phyloP scores from a whole-genome alignment of 768 basidiomycete species.

The Hysterangium stoloniferum region DNA sequence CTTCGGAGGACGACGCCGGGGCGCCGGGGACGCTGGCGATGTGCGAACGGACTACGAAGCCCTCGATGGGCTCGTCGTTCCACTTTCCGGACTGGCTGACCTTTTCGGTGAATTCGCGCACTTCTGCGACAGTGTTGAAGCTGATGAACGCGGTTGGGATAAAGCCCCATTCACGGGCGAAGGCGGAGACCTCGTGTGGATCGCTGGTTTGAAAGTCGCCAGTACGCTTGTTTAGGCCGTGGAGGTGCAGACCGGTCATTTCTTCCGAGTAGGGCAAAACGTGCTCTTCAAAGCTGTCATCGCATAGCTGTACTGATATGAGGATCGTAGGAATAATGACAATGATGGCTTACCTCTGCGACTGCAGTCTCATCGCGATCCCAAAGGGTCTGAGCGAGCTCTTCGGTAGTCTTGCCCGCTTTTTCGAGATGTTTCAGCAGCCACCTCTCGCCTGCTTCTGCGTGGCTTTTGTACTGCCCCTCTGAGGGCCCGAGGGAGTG shows the following conservation, averaged over 20 bases:
- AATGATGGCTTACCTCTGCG: slow-evolving; percentile 59
- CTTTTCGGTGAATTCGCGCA: slow-evolving; percentile 63
- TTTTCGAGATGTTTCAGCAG: slow-evolving; percentile 55
- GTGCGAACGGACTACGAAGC: slow-evolving; percentile 85
- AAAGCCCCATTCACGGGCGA: slow-evolving; percentile 90
- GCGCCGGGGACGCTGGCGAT: slow-evolving; percentile 32
- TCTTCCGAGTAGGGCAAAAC: slow-evolving; percentile 79
- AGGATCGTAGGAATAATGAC: neutral
- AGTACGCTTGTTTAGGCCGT: slow-evolving; percentile 75
- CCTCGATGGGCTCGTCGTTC: slow-evolving; percentile 82
- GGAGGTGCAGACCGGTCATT: slow-evolving; percentile 84
- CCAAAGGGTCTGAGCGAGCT: slow-evolving; percentile 72
- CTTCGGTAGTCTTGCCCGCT: slow-evolving; percentile 58
- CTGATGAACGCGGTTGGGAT: slow-evolving; percentile 59
- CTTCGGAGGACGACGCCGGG: slow-evolving; percentile 20
- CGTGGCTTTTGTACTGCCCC: slow-evolving; percentile 51
- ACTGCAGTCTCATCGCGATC: slow-evolving; percentile 82
- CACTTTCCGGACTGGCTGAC: slow-evolving; percentile 64
- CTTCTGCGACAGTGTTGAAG: slow-evolving; percentile 55
- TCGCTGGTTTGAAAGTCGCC: slow-evolving; percentile 65
- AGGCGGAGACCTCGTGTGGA: slow-evolving; percentile 57
- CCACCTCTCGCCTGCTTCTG: slow-evolving; percentile 81
- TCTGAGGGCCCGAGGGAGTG: slow-evolving; percentile 68
- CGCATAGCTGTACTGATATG: slow-evolving; percentile 66
- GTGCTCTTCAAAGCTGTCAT: slow-evolving; percentile 96